phyloP scores from a whole-genome alignment of 176 grass and related monocot genomes.

The Carex pumila region DNA sequence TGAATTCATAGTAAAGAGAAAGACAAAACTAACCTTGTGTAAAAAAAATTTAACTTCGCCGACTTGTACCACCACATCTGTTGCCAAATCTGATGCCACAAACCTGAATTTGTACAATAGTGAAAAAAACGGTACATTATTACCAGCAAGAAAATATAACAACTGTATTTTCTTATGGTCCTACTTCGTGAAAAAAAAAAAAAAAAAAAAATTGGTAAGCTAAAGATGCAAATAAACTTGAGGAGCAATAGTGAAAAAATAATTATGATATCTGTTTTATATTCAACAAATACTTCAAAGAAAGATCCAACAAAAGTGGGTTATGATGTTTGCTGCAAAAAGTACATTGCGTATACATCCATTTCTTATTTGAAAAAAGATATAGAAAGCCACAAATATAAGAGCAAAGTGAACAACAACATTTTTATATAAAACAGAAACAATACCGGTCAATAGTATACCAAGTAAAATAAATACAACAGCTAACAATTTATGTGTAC shows the following conservation, averaged over 20 bases:
- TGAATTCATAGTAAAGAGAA: background rate
- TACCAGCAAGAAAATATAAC: background rate
- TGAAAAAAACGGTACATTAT: too few relatives aligned
- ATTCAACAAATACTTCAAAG: background rate
- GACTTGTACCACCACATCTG: conserved; percentile 66
- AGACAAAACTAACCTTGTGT: conserved; percentile 60
- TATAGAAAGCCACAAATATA: background rate
- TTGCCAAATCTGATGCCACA: conserved; percentile 80
- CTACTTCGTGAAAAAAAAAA: background rate
- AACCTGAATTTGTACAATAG: conserved; percentile 39
- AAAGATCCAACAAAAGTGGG: background rate
- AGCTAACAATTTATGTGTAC: background rate
- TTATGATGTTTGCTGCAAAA: background rate
- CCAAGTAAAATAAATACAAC: background rate
- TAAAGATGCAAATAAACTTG: background rate
- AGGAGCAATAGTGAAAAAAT: background rate
- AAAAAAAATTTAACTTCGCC: conserved; percentile 68
- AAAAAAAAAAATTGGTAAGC: background rate
- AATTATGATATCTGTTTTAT: background rate
- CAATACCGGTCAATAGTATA: background rate
- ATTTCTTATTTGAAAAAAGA: background rate
- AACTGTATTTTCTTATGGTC: background rate
- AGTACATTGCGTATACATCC: background rate
- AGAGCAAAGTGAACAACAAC: background rate
- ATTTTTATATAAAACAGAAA: background rate